A percentile compares a stretch with the other conserved stretches of the same genome.
These are phyloP conservation scores for Cercospora sojina DNA, from an alignment of 2,329 filamentous ascomycete genomes.

Conservation along the genomic window DNA sequence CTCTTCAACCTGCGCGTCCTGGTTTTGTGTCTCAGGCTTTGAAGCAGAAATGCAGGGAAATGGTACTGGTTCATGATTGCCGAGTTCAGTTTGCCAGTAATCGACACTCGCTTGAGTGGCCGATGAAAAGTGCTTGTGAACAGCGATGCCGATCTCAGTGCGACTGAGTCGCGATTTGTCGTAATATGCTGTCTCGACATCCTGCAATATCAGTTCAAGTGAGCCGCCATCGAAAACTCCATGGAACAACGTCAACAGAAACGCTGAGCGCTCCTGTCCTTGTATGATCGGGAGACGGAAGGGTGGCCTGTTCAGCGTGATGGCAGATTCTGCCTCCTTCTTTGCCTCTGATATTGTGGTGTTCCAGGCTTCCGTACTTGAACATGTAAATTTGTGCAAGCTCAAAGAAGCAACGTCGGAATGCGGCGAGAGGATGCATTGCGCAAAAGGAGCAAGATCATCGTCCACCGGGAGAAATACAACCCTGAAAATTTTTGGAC, in stretches of 20 bases:
- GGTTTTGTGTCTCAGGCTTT: not conserved
- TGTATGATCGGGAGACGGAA: not conserved
- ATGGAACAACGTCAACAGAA: not conserved
- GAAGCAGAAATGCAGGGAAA: not conserved
- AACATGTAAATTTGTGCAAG: not conserved
- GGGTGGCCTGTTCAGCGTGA: not conserved
- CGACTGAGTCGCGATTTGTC: not conserved
- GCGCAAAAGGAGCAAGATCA: not conserved
- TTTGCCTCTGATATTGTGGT: not conserved
- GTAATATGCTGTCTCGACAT: not conserved
- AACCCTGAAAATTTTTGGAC: not conserved
- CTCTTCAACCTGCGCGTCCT: not conserved
- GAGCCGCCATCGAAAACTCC: not conserved
- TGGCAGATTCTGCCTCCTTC: not conserved
- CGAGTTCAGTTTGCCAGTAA: not conserved
- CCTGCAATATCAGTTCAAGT: not conserved
- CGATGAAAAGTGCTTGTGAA: not conserved
- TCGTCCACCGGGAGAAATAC: not conserved
- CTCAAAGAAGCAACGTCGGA: not conserved
- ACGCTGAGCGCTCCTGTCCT: not conserved
- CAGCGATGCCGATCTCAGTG: not conserved
- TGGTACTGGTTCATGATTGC: not conserved
- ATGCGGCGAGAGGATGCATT: not conserved
- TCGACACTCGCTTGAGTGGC: not conserved
- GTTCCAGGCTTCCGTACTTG: not conserved